phyloP scores from a whole-genome alignment of 495 filamentous ascomycete species.

The Thozetella sp. region DNA sequence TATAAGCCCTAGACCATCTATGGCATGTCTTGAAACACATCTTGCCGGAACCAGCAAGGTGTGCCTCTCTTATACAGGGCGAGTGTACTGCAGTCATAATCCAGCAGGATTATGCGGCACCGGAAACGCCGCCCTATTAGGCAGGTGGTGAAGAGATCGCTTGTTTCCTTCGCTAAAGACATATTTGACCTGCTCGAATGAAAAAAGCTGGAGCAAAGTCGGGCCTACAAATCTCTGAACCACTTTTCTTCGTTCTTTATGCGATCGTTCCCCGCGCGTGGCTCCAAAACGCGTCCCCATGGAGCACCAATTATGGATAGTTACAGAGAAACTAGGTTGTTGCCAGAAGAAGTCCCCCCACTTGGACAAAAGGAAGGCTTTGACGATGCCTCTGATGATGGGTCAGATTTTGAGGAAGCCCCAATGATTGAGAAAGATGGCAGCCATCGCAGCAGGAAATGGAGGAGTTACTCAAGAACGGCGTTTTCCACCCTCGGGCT shows the following conservation, averaged over 20 bases:
- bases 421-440: background rate
- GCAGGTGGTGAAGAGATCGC: background rate
- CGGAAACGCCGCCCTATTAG: background rate
- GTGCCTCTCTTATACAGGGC: background rate
- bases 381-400: background rate
- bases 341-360: background rate
- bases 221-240: no score
- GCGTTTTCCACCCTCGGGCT: background rate
- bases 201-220: background rate
- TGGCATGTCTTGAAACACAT: background rate
- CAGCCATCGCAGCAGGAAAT: background rate
- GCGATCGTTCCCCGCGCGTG: no score
- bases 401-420: background rate
- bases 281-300: no score
- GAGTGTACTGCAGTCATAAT: no score
- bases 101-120: background rate
- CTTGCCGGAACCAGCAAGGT: background rate
- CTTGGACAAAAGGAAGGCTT: background rate
- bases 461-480: background rate
- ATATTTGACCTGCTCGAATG: background rate
- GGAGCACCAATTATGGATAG: no score
- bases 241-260: no score
- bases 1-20: constrained; percentile 1
- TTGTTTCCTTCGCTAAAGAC: no score
- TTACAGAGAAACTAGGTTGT: background rate